Evolutionary conservation across 108 stramenopile species (phyloP).

Genomic region (Nitzschia palea): DNA sequence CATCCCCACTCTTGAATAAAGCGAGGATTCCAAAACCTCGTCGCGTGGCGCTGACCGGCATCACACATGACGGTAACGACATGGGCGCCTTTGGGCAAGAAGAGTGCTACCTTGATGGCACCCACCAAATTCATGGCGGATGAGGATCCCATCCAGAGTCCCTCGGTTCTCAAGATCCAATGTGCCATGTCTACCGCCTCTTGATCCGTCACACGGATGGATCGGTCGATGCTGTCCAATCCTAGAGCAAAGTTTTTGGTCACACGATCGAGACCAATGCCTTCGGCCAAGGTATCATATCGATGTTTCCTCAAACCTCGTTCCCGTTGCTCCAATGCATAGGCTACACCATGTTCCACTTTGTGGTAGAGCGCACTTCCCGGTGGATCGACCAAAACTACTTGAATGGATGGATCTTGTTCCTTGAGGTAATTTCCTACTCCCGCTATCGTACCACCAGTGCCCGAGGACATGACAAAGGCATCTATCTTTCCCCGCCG

Average conservation of each 20-base stretch:
- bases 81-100: slow-evolving; percentile 49
- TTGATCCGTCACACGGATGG: slow-evolving; percentile 79
- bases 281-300: slow-evolving; percentile 95
- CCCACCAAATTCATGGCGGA: slow-evolving; percentile 95
- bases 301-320: slow-evolving; percentile 79
- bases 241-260: slow-evolving; percentile 88
- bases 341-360: slow-evolving; percentile 91
- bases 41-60: slow-evolving; percentile 84
- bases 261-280: slow-evolving; percentile 94
- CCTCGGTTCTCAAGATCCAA: slow-evolving; percentile 84
- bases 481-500: slow-evolving; percentile 68
- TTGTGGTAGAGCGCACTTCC: slow-evolving; percentile 88
- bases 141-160: slow-evolving; percentile 93
- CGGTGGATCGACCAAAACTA: slow-evolving; percentile 92
- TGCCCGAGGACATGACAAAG: slow-evolving; percentile 96
- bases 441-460: slow-evolving; percentile 95
- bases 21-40: slow-evolving; percentile 87
- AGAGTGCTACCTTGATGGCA: slow-evolving; percentile 70
- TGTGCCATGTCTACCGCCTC: slow-evolving; percentile 96
- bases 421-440: slow-evolving; percentile 81
- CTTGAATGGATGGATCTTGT: slow-evolving; percentile 29
- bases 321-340: slow-evolving; percentile 85
- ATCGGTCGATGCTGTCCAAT: slow-evolving; percentile 59
- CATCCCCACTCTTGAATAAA: slow-evolving; percentile 76
- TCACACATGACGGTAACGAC: slow-evolving; percentile 94